Percentiles rank a stretch among this genome's conserved stretches.
phyloP scores from a whole-genome alignment of 441 rosid genomes.

The Bocquillonia castaneifolia region DNA sequence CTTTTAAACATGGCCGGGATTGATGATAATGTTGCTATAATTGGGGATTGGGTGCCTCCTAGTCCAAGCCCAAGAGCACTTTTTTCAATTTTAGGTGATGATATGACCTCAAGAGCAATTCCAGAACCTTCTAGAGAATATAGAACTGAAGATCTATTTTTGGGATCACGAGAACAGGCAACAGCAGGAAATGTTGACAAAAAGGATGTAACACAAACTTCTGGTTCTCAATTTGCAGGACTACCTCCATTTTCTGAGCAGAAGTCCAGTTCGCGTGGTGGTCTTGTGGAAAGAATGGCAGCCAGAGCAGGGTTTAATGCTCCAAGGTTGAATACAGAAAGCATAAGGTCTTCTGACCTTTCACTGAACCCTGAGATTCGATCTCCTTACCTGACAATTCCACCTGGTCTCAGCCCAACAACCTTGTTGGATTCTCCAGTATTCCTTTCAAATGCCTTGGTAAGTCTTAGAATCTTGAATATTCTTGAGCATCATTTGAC shows the following conservation, averaged over 20 bases:
- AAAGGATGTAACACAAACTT: constrained; percentile 25
- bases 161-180: constrained; percentile 37
- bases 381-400: constrained; percentile 47
- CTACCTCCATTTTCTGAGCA: constrained; percentile 38
- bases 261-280: constrained; percentile 39
- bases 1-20: constrained; percentile 57
- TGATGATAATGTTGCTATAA: constrained; percentile 65
- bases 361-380: constrained; percentile 27
- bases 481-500: constrained; percentile 7
- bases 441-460: constrained; percentile 54
- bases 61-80: constrained; percentile 59
- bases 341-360: constrained; percentile 30
- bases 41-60: constrained; percentile 79
- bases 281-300: constrained; percentile 66
- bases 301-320: constrained; percentile 58
- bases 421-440: constrained; percentile 60
- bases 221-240: constrained; percentile 28
- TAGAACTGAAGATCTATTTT: constrained; percentile 37
- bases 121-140: constrained; percentile 33
- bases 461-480: constrained; percentile 25
- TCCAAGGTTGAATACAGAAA: constrained; percentile 41
- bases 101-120: constrained; percentile 39
- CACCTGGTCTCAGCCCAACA: constrained; percentile 64
- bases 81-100: constrained; percentile 50
- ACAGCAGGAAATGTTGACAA: constrained; percentile 28